phyloP scores from a whole-genome alignment of 345 rosid species.

The Salix arbutifolia region DNA sequence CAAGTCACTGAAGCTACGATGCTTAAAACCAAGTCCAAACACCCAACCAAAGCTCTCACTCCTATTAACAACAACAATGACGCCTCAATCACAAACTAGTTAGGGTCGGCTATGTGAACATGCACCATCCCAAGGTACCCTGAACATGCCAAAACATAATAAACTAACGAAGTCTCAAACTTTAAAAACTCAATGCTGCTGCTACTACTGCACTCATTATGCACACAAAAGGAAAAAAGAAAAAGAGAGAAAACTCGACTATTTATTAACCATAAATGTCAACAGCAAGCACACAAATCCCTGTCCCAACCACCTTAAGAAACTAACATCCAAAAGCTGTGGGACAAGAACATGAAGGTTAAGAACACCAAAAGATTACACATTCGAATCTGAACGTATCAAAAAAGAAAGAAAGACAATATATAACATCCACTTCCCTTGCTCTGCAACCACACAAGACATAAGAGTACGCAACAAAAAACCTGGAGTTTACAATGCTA shows the following conservation, averaged over 20 bases:
- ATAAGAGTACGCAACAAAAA: background rate
- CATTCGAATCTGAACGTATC: background rate
- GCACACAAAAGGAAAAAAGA: background rate
- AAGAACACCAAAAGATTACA: background rate
- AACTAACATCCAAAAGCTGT: slow-evolving; percentile 20
- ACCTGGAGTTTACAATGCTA: background rate
- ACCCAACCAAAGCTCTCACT: background rate
- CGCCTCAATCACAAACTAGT: background rate
- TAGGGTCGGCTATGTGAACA: background rate
- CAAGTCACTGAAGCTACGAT: background rate
- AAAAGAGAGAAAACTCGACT: background rate
- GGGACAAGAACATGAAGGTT: background rate
- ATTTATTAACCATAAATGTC: slow-evolving; percentile 20
- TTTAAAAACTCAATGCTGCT: slow-evolving; percentile 3
- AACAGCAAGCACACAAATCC: slow-evolving; percentile 9
- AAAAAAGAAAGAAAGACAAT: background rate
- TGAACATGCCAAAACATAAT: background rate
- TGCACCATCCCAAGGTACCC: background rate
- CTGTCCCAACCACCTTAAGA: slow-evolving; percentile 10
- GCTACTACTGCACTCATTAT: background rate
- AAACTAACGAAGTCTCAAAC: background rate
- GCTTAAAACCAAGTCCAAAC: background rate
- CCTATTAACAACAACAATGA: background rate
- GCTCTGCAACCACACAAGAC: background rate
- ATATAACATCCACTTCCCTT: background rate